A percentile compares a stretch with the other conserved stretches of the same genome.
phyloP scores from a whole-genome alignment of 768 basidiomycete species.

The Termitomyces sp. region DNA sequence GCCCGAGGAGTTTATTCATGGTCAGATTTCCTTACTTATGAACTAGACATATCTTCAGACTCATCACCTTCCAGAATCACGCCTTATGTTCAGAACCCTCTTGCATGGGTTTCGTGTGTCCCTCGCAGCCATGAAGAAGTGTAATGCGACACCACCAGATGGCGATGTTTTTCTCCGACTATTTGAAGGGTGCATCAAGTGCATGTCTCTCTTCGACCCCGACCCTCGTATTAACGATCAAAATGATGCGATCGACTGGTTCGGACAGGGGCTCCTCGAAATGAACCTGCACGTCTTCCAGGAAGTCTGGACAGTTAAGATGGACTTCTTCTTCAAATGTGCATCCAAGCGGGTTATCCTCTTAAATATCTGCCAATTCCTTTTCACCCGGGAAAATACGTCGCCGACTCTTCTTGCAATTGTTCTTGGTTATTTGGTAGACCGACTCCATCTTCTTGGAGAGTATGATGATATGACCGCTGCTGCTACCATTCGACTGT shows the following conservation, averaged over 20 bases:
- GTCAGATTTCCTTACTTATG: constrained; percentile 42
- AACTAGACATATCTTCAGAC: background rate
- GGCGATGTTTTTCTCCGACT: constrained; percentile 84
- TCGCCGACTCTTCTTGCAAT: constrained; percentile 86
- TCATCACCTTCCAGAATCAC: constrained; percentile 59
- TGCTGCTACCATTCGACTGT: constrained; percentile 82
- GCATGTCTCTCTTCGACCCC: constrained; percentile 80
- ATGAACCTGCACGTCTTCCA: constrained; percentile 91
- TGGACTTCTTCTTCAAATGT: constrained; percentile 85
- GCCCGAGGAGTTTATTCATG: constrained; percentile 76
- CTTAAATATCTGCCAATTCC: constrained; percentile 79
- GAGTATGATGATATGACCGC: constrained; percentile 81
- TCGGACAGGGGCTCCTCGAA: constrained; percentile 73
- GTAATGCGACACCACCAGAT: constrained; percentile 75
- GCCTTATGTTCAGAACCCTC: constrained; percentile 82
- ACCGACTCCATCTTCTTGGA: constrained; percentile 77
- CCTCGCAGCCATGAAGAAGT: constrained; percentile 72
- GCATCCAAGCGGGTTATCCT: constrained; percentile 74
- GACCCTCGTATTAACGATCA: constrained; percentile 58
- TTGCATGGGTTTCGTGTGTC: constrained; percentile 85
- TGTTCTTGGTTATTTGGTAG: constrained; percentile 81
- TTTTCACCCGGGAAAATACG: constrained; percentile 75
- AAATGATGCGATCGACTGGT: constrained; percentile 82
- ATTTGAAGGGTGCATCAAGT: constrained; percentile 81
- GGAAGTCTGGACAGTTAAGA: constrained; percentile 92